Evolutionary conservation across 306 rosid genomes (phyloP).

Genomic region (Acacia melanoxylon): DNA sequence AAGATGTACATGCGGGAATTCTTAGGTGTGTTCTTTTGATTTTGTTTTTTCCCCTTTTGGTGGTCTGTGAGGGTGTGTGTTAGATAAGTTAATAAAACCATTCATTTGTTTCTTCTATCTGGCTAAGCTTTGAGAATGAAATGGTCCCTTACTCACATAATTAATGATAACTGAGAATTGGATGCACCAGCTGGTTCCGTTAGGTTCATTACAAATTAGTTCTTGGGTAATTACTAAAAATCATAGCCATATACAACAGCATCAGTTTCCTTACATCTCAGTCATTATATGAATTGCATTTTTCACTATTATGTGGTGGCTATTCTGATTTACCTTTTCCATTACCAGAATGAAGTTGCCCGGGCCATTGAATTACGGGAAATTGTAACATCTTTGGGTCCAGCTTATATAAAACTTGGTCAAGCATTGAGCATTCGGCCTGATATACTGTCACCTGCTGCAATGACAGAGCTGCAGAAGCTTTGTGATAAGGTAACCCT

Average conservation of each 20-base stretch:
- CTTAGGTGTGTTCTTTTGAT: background rate
- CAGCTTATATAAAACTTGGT: constrained; percentile 96
- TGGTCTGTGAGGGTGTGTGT: background rate
- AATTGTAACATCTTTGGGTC: constrained; percentile 98
- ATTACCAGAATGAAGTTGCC: constrained; percentile 88
- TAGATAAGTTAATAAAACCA: background rate
- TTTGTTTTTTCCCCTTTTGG: background rate
- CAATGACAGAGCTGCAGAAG: constrained; percentile 96
- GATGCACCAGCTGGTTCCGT: background rate
- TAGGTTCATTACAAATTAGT: background rate
- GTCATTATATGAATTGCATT: constrained; percentile 3
- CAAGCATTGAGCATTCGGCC: constrained; percentile 99
- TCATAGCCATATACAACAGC: background rate
- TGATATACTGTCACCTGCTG: constrained; percentile 89
- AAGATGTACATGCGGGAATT: background rate
- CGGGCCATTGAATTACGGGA: constrained; percentile 95
- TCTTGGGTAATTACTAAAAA: background rate
- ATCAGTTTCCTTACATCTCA: constrained; percentile 26
- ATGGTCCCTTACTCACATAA: background rate
- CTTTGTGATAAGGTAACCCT: constrained; percentile 88
- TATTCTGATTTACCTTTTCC: constrained; percentile 28
- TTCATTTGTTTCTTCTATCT: background rate
- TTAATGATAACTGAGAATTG: background rate
- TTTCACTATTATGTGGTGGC: constrained; percentile 19
- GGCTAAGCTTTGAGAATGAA: background rate